Evolutionary conservation across 257 asterid species (phyloP), one percentile per base, ranked within the genome.

Genomic region (Solanum pinnatisectum): DNA sequence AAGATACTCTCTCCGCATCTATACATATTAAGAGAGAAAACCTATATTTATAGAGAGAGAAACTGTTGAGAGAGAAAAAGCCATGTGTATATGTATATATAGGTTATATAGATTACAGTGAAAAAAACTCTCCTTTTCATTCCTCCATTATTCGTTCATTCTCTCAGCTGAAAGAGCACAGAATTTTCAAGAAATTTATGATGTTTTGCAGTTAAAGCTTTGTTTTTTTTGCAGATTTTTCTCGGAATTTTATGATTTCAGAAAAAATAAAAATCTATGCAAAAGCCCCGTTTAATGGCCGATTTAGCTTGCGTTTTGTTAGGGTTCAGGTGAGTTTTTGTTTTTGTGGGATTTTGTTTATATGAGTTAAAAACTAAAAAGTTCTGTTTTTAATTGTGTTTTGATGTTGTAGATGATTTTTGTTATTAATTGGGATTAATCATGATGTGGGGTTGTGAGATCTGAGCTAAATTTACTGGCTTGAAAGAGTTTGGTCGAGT

Each of bases 121-220:
- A 49, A 88, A 88, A 72, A 88, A 88, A 81, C 89, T 88, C 10
- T 40, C 86, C 9, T 79, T 83, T 56, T 46, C 89, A 42, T 42
- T 73, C 81, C 40, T 68, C 30, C 30, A 82, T 49, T 82, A 30
- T 49, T 82, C 77, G 33, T 49, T 82, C 13, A 8, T 35, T 76
- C 73, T 82, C 86, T 85, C 86, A 84, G 83, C 79, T 59, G 63
- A 44, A 59, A 18, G 63, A 60, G 6, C 63, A 46, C 46, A 87
- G 83, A 91, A 33, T 77, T 91, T 60, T 60, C 68, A 60, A 60
- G 68, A 8, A 60, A 60, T 60, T 60, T 60, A 60, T 60, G 14
- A 59, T 23, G 68, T 11, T 60, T 3, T 22, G 68, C 27, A 60
- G 68, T 60, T 60, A 60, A 60, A 22, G 68, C 27, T 60, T 60